phyloP scores from a whole-genome alignment of 2,329 filamentous ascomycete species.

The Hypoxylon sp. region DNA sequence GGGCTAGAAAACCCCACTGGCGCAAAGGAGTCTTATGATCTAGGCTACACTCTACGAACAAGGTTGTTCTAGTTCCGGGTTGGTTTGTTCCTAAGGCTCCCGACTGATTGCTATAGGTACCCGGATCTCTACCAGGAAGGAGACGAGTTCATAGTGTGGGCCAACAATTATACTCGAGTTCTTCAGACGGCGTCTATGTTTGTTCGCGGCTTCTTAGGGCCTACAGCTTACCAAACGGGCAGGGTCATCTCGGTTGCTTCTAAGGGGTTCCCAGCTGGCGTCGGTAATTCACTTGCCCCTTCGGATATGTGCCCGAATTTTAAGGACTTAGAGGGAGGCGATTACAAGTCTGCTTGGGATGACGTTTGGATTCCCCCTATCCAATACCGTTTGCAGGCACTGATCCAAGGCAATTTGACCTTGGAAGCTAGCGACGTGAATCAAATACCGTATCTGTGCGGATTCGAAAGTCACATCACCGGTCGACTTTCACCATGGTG shows the following conservation, averaged over 20 bases:
- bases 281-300: slow-evolving; percentile 74
- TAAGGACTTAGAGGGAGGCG: slow-evolving; percentile 66
- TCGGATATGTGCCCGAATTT: slow-evolving; percentile 76
- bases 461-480: slow-evolving; percentile 78
- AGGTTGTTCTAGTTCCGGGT: slow-evolving; percentile 48
- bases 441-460: slow-evolving; percentile 78
- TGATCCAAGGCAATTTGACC: slow-evolving; percentile 69
- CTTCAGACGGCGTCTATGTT: slow-evolving; percentile 75
- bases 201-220: slow-evolving; percentile 72
- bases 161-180: slow-evolving; percentile 76
- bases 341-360: slow-evolving; percentile 64
- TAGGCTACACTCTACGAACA: slow-evolving; percentile 68
- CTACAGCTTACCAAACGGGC: slow-evolving; percentile 67
- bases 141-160: slow-evolving; percentile 71
- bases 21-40: slow-evolving; percentile 71
- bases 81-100: background rate
- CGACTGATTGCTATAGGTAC: slow-evolving; percentile 54
- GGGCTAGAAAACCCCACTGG: slow-evolving; percentile 73
- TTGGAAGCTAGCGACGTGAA: slow-evolving; percentile 68
- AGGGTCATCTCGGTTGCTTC: slow-evolving; percentile 72
- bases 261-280: slow-evolving; percentile 64
- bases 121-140: slow-evolving; percentile 66
- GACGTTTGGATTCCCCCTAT: slow-evolving; percentile 68
- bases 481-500: slow-evolving; percentile 75
- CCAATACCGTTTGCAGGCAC: slow-evolving; percentile 66